phyloP scores from a whole-genome alignment of 2,329 filamentous ascomycete species.

The Fusarium pilosicola region DNA sequence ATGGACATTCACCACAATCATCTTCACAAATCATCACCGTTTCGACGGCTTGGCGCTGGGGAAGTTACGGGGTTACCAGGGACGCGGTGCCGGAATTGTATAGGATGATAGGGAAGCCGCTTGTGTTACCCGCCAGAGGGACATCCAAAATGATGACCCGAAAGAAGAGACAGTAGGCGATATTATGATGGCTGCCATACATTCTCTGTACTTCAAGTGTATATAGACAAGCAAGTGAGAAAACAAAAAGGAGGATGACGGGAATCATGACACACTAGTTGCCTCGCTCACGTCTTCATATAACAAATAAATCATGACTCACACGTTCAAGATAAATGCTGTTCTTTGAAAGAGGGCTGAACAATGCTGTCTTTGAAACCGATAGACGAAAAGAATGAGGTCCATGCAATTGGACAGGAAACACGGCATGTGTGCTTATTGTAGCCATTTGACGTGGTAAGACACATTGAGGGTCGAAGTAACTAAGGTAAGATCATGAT shows the following conservation, averaged over 20 bases:
- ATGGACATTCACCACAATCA: constrained; percentile 20
- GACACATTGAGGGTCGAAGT: not conserved
- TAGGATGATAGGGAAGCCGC: constrained; percentile 34
- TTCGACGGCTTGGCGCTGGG: constrained; percentile 18
- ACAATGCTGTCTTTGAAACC: not conserved
- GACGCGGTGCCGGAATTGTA: constrained; percentile 22
- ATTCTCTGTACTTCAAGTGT: constrained; percentile 29
- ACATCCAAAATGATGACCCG: constrained; percentile 19
- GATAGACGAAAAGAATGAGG: not conserved
- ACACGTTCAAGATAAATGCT: not conserved
- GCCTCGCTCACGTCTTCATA: not conserved
- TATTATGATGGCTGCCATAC: constrained; percentile 33
- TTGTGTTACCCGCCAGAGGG: constrained; percentile 21
- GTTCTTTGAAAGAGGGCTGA: not conserved
- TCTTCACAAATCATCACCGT: constrained; percentile 27
- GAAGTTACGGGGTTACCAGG: not conserved
- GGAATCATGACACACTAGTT: not conserved
- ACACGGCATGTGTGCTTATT: not conserved
- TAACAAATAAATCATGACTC: not conserved
- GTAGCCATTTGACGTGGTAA: constrained; percentile 12
- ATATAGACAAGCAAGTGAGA: constrained; percentile 38
- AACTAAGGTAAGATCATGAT: not conserved
- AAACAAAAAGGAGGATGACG: constrained; percentile 22
- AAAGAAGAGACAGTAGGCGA: constrained; percentile 29
- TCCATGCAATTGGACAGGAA: not conserved